These are phyloP conservation scores for Aspergillus sp. DNA, from an alignment of 2,329 filamentous ascomycete species.

Conservation along the genomic window DNA sequence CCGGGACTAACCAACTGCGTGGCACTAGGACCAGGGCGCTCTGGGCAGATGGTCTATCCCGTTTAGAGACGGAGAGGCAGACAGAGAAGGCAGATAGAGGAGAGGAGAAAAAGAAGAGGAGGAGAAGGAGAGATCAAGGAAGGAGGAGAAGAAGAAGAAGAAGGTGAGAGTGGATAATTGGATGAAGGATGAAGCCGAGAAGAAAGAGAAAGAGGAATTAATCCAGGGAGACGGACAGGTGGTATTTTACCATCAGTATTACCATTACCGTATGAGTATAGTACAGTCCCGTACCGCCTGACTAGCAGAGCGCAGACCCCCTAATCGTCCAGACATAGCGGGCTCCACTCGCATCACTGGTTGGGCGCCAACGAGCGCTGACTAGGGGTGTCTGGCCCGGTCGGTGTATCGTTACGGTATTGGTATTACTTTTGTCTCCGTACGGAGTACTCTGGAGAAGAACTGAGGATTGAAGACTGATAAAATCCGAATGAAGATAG, in stretches of 20 bases:
- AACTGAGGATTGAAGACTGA: background rate
- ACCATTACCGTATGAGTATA: too few relatives aligned
- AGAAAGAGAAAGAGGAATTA: too few relatives aligned
- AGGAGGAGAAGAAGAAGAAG: too few relatives aligned
- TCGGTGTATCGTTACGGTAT: background rate
- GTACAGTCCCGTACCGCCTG: too few relatives aligned
- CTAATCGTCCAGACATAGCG: constrained; percentile 1
- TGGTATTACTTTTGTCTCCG: background rate
- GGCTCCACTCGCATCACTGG: background rate
- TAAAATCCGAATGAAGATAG: background rate
- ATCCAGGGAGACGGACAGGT: too few relatives aligned
- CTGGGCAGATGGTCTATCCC: constrained; percentile 13
- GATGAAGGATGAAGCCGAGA: too few relatives aligned
- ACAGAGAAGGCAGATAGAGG: constrained; percentile 16
- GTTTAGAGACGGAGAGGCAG: constrained; percentile 10
- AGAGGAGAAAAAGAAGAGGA: constrained; percentile 3
- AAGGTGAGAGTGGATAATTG: too few relatives aligned
- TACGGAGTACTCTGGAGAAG: background rate
- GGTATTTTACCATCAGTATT: too few relatives aligned
- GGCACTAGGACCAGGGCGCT: constrained; percentile 21
- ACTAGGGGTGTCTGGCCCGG: background rate
- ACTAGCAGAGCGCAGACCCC: too few relatives aligned
- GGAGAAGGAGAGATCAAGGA: background rate
- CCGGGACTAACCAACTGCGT: constrained; percentile 19
- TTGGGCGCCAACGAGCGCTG: background rate